A percentile compares a stretch with the other conserved stretches of the same genome.
Evolutionary conservation across 1,284 basidiomycete genomes (phyloP).

Genomic region (Somion occarium): DNA sequence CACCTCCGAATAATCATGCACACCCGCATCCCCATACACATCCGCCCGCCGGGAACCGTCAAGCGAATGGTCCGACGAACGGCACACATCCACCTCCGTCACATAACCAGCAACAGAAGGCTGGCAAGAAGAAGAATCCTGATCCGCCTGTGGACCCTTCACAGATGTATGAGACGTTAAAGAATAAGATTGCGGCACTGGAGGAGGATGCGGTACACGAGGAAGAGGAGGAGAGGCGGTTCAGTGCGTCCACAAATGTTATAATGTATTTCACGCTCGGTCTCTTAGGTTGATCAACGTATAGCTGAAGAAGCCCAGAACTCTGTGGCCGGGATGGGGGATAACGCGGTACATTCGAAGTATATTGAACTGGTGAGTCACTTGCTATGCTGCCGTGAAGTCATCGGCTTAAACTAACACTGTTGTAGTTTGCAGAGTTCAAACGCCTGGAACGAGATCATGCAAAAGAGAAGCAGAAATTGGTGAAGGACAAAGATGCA

Average conservation of each 20-base stretch:
- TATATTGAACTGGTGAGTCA: conserved; percentile 73
- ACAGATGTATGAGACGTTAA: conserved; percentile 79
- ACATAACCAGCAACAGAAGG: conserved; percentile 29
- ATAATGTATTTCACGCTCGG: conserved; percentile 4
- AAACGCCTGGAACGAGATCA: conserved; percentile 80
- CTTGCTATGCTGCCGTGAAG: not conserved
- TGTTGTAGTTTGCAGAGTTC: conserved; percentile 70
- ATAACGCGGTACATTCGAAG: conserved; percentile 75
- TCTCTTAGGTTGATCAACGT: not conserved
- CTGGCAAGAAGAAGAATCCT: conserved; percentile 64
- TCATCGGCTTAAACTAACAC: not conserved
- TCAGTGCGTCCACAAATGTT: conserved; percentile 65
- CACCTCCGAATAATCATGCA: conserved; percentile 28
- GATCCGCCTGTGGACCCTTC: conserved; percentile 66
- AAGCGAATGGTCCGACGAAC: conserved; percentile 26
- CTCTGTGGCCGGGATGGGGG: conserved; percentile 71
- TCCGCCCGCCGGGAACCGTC: conserved; percentile 21
- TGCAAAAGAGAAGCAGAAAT: conserved; percentile 83
- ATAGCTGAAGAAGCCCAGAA: conserved; percentile 80
- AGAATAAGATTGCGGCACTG: conserved; percentile 77
- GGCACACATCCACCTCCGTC: conserved; percentile 24
- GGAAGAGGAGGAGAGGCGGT: conserved; percentile 75
- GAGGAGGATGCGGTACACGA: conserved; percentile 81
- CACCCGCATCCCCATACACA: conserved; percentile 20
- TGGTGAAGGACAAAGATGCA: conserved; percentile 81